Evolutionary conservation across 495 filamentous ascomycete genomes (phyloP), one percentile per base, ranked within the genome.

Genomic region (Penicillium goetzii): DNA sequence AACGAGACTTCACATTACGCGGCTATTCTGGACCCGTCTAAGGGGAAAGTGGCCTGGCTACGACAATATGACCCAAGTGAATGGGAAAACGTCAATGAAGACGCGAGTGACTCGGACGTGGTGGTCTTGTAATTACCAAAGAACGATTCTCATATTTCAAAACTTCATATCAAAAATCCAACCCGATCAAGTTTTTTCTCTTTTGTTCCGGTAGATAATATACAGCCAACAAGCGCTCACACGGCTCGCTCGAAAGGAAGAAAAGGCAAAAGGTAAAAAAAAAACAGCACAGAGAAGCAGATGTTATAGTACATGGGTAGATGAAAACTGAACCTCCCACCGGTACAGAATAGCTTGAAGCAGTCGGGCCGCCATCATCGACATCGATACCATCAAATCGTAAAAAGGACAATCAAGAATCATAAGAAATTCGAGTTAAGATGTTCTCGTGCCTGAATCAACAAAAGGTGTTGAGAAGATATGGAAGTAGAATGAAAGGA

Each of bases 1-100:
- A 87, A 86, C 62, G 81, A 85, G 56, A 67, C 68, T 30, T 86
- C 82, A 17, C 85, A 87, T 65, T 87, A 80, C 64, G 77, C 79
- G 10, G 68, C 73, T 11, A 64, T 87, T 21, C 78, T 87, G 79
- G 83, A 85, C 72, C 77, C 84, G 6, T 65, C 36, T 3, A 66
- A 63, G 50, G 85, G 85, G 0, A 72, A 64, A 32, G 55, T 85
- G 17, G 64, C 68, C 12, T 86, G 83, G 79, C 65, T 77, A 15
- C 66, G 74, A 34, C 59, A 69, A 21, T 84, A 76, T 41, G 12
- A 53, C 21, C 26, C 57, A 26, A 41, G 19, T 10, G 60, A 63
- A 25, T 65, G 63, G 63, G 33, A 47, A 25, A 43, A 23, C 2
- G 30, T 21, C 30, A 23, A 34, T 12, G 52, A 55, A 55, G 5